Percentiles rank a stretch among this genome's conserved stretches.
Evolutionary conservation across 805 yeast genomes (phyloP).

Genomic region (Candida alai): DNA sequence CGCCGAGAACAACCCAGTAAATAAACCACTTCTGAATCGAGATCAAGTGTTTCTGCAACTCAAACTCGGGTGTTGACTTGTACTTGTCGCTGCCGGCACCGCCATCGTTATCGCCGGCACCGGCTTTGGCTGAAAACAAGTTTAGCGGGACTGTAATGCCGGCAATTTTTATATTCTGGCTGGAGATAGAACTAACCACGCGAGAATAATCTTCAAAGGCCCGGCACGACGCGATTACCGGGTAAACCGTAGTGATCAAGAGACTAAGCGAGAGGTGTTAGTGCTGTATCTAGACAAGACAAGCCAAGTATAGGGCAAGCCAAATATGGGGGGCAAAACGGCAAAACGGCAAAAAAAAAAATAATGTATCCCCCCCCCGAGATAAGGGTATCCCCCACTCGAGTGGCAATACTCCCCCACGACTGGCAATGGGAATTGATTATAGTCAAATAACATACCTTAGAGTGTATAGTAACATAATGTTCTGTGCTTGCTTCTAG

Average conservation of each 20-base stretch:
- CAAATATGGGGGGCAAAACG: neutral
- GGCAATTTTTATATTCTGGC: constrained; percentile 30
- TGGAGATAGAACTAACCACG: constrained; percentile 24
- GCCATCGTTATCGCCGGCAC: constrained; percentile 9
- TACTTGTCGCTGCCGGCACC: constrained; percentile 6
- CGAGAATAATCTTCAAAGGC: constrained; percentile 46
- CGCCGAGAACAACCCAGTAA: constrained; percentile 64
- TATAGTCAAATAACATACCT: no score
- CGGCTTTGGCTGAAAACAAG: constrained; percentile 1
- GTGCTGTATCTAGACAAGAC: constrained; percentile 5
- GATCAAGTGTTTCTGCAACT: constrained; percentile 21
- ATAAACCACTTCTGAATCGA: constrained; percentile 39
- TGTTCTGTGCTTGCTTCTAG: no score
- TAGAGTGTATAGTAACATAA: no score
- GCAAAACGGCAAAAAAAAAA: constrained; percentile 1
- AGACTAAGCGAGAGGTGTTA: constrained; percentile 18
- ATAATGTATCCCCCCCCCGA: no score
- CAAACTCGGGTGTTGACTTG: constrained; percentile 8
- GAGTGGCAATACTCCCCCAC: no score
- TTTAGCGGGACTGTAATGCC: constrained; percentile 32
- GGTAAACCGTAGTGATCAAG: constrained; percentile 48
- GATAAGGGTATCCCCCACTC: no score
- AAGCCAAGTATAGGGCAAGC: no score
- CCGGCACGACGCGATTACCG: constrained; percentile 56
- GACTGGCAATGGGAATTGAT: no score